A percentile compares a stretch with the other conserved stretches of the same genome.
These are phyloP conservation scores for Phytophthora europaea DNA, from an alignment of 352 stramenopile species.

Conservation along the genomic window DNA sequence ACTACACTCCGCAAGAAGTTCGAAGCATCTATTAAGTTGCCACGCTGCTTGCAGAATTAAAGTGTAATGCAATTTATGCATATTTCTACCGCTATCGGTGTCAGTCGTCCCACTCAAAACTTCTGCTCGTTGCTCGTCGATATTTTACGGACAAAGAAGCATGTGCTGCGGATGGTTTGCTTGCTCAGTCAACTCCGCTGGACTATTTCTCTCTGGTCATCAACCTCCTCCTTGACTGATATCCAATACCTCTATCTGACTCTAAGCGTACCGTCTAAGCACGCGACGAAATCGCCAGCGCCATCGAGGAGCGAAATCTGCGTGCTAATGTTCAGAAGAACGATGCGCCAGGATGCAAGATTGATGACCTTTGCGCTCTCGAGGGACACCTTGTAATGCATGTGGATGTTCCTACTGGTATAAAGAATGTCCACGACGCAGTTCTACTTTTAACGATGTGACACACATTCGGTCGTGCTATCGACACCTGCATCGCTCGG, in stretches of 20 bases:
- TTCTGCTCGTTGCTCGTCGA: no score
- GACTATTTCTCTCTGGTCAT: background rate
- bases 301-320: background rate
- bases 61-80: no score
- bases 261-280: background rate
- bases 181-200: no score
- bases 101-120: no score
- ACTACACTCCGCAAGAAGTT: no score
- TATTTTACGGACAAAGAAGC: no score
- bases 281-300: background rate
- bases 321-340: background rate
- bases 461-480: conserved; percentile 11
- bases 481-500: background rate
- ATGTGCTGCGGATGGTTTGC: no score
- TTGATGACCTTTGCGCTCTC: background rate
- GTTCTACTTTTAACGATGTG: conserved; percentile 4
- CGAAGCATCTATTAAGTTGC: no score
- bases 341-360: background rate
- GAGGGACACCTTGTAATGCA: background rate
- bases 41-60: no score
- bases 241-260: background rate
- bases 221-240: background rate
- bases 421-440: background rate
- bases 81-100: no score
- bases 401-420: background rate